Percentiles rank a stretch among this genome's conserved stretches.
phyloP scores from a whole-genome alignment of 805 yeast species.

The Candida maltosa region DNA sequence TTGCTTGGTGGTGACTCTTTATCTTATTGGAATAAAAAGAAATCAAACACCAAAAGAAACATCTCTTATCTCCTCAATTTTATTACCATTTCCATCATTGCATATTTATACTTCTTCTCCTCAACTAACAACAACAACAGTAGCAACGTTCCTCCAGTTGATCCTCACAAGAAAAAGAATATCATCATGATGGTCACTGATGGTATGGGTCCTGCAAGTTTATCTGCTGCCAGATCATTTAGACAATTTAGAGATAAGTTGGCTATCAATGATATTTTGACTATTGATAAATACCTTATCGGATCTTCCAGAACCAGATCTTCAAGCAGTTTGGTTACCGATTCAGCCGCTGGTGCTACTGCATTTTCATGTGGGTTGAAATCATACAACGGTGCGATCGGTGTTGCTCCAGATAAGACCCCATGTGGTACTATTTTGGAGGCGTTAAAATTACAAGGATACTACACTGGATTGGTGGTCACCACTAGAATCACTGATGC shows the following conservation, averaged over 20 bases:
- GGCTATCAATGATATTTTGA: conserved; percentile 51
- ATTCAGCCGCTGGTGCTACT: conserved; percentile 96
- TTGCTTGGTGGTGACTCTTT: conserved; percentile 9
- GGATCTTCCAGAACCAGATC: conserved; percentile 88
- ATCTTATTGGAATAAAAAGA: conserved; percentile 5
- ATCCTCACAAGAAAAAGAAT: conserved; percentile 52
- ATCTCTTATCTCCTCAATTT: conserved; percentile 8
- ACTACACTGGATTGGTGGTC: conserved; percentile 84
- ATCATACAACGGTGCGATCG: conserved; percentile 87
- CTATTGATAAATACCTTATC: conserved; percentile 65
- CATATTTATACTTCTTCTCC: conserved; percentile 7
- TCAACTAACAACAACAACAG: neutral
- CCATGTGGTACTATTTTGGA: conserved; percentile 91
- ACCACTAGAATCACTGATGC: conserved; percentile 93
- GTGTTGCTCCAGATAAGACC: conserved; percentile 61
- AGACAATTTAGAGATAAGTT: conserved; percentile 58
- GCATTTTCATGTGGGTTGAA: conserved; percentile 85
- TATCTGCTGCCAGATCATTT: conserved; percentile 76
- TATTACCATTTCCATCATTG: conserved; percentile 7
- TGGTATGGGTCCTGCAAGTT: conserved; percentile 93
- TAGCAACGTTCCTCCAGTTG: conserved; percentile 2
- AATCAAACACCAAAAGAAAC: neutral
- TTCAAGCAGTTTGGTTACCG: conserved; percentile 74
- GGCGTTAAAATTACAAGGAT: conserved; percentile 80
- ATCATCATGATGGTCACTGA: conserved; percentile 87